Evolutionary conservation across 768 basidiomycete species (phyloP).

Genomic region (Coprinopsis sp.): DNA sequence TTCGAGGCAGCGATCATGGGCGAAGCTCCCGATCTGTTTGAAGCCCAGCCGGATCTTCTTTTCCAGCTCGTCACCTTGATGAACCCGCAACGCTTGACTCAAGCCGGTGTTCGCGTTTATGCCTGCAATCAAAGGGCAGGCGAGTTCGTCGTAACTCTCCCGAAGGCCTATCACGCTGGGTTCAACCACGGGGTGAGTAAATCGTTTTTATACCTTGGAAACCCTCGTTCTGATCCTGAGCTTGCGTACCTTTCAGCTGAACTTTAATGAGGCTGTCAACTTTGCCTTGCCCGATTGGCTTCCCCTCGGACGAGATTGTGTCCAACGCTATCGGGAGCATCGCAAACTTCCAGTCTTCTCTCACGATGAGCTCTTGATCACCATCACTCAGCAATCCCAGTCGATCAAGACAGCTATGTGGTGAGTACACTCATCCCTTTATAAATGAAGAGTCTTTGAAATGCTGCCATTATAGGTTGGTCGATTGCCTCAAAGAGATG

Average conservation of each 20-base stretch:
- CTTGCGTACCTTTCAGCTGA: slow-evolving; percentile 54
- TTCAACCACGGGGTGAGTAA: slow-evolving; percentile 93
- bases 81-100: slow-evolving; percentile 83
- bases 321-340: slow-evolving; percentile 85
- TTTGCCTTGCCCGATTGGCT: slow-evolving; percentile 98
- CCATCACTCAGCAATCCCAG: slow-evolving; percentile 94
- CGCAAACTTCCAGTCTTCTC: slow-evolving; percentile 95
- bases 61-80: slow-evolving; percentile 98
- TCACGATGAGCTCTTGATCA: slow-evolving; percentile 93
- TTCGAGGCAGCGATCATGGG: slow-evolving; percentile 94
- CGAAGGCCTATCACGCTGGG: slow-evolving; percentile 95
- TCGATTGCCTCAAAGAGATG: slow-evolving; percentile 85
- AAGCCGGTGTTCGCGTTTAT: slow-evolving; percentile 87
- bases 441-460: background rate
- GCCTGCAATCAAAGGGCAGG: slow-evolving; percentile 96
- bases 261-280: slow-evolving; percentile 99
- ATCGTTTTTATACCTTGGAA: background rate
- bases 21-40: slow-evolving; percentile 97
- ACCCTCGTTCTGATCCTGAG: slow-evolving; percentile 6
- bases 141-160: slow-evolving; percentile 97
- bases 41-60: slow-evolving; percentile 93
- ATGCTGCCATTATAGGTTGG: slow-evolving; percentile 53
- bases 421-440: slow-evolving; percentile 39
- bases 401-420: slow-evolving; percentile 91
- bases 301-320: slow-evolving; percentile 79